These are phyloP conservation scores for Oryza glumipatula DNA, from an alignment of 176 grass and related monocot genomes.

Conservation along the genomic window DNA sequence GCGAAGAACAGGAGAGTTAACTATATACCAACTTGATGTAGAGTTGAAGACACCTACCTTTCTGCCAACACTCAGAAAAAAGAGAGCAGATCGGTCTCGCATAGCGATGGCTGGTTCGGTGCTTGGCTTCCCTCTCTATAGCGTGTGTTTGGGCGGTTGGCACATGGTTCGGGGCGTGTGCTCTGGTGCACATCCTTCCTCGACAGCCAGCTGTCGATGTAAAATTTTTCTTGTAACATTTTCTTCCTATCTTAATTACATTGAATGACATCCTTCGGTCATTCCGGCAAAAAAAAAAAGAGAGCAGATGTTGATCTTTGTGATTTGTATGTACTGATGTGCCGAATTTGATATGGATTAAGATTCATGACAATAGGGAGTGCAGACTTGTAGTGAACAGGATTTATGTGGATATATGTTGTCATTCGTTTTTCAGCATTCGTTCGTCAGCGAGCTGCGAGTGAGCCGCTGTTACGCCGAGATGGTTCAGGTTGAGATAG, in stretches of 20 bases:
- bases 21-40: neutral
- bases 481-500: neutral
- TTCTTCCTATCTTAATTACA: too few relatives aligned
- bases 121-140: too few relatives aligned
- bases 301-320: neutral
- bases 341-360: neutral
- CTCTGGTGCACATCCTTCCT: too few relatives aligned
- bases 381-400: neutral
- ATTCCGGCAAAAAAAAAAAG: too few relatives aligned
- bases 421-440: neutral
- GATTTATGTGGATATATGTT: neutral
- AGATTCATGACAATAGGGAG: neutral
- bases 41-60: neutral
- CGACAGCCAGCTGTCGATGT: too few relatives aligned
- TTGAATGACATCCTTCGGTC: too few relatives aligned
- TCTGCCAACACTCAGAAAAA: neutral
- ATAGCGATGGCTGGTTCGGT: too few relatives aligned
- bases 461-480: neutral
- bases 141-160: neutral
- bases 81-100: too few relatives aligned
- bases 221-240: too few relatives aligned
- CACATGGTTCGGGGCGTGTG: too few relatives aligned
- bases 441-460: neutral
- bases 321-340: neutral
- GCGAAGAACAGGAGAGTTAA: constrained; percentile 25